Evolutionary conservation across 345 rosid genomes (phyloP).

Genomic region (Eucalyptus tenuipes): DNA sequence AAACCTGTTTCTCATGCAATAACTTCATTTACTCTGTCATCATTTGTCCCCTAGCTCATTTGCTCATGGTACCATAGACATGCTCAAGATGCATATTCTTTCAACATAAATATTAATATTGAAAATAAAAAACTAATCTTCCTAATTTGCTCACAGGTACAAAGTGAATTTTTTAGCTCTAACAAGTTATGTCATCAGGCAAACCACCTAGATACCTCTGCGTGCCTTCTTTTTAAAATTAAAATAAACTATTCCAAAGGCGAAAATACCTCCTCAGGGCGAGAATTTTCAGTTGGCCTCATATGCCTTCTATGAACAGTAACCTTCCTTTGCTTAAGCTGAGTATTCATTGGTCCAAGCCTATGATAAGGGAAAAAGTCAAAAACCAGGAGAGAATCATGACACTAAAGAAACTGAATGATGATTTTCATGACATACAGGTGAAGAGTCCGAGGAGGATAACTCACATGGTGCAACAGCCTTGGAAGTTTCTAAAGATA

Average conservation of each 20-base stretch:
- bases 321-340: constrained; percentile 52
- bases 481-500: constrained; percentile 27
- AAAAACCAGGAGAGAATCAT: neutral
- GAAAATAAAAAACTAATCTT: neutral
- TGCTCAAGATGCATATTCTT: neutral
- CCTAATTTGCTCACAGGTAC: neutral
- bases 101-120: neutral
- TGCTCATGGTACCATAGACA: neutral
- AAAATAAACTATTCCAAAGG: neutral
- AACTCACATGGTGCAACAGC: constrained; percentile 79
- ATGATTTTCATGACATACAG: neutral
- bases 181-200: neutral
- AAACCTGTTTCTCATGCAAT: neutral
- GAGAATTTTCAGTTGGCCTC: constrained; percentile 38
- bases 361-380: constrained; percentile 8
- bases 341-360: constrained; percentile 89
- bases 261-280: constrained; percentile 66
- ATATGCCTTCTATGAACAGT: constrained; percentile 28
- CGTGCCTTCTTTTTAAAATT: neutral
- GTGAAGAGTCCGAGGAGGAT: neutral
- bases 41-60: neutral
- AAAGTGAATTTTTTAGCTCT: neutral
- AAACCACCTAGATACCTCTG: neutral
- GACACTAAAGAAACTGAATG: neutral
- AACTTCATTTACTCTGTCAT: neutral